Base-by-base conservation (phyloP, 331 rosid species). In the Telfairia occidentalis region DNA sequence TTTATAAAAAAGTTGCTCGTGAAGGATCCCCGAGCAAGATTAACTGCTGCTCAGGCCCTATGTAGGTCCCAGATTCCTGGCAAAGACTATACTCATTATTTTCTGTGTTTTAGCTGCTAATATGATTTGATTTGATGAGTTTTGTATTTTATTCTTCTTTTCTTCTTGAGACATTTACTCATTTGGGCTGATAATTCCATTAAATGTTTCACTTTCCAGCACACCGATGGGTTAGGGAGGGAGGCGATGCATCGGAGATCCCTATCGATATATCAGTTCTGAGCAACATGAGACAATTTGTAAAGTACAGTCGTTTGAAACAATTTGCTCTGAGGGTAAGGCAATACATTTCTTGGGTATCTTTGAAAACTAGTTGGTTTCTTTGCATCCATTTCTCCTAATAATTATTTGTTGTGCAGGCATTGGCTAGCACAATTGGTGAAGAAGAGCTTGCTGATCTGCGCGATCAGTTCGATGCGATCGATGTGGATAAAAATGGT, bases 1-100 rank as follows among this genome's bases (percentile, higher is more conserved):
- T 92, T 95, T 86, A 89, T 95, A 69, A 95, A 87, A 88, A 95
- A 95, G 85, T 83, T 95, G 87, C 78, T 95, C 43, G 97, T 95
- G 75, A 95, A 95, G 88, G 99, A 95, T 83, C 97, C 96, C 42
- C 86, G 96, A 37, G 97, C 97, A 55, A 92, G 99, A 84, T 86
- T 87, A 71, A 95, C 99, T 81, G 99, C 99, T 86, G 96, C 99
- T 55, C 99, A 95, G 92, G 99, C 99, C 78, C 82, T 95, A 73
- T 95, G 99, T 95, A 90, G 75, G 97, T 84, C 21, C 52, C 78
- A 54, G 4, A 52, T 58, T 83, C 67, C 45, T 73, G 24, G 67
- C 43, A 69, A 42, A 42, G 43, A 43, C 73, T 59, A 71, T 30
- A 26, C 35, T n/a, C 53, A 48, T 71, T 71, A 7, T 13, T 46